Percentiles rank a stretch among this genome's conserved stretches.
phyloP scores from a whole-genome alignment of 371 early-diverging fungal species.

The Mucor velutinosus region DNA sequence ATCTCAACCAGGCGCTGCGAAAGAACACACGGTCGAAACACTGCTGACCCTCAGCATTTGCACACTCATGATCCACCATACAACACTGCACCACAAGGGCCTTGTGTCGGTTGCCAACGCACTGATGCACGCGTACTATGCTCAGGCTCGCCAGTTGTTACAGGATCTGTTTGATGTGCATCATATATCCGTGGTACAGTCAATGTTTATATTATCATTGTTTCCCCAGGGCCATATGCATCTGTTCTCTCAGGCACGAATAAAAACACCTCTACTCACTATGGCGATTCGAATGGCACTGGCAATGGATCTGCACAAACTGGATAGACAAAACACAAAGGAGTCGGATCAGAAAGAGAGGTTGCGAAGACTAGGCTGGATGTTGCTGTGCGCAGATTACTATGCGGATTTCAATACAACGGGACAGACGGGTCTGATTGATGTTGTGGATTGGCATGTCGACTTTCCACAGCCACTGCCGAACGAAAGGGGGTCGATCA shows the following conservation, averaged over 20 bases:
- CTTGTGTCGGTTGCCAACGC: slow-evolving; percentile 26
- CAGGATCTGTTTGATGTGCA: slow-evolving; percentile 48
- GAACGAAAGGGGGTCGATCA: slow-evolving; percentile 17
- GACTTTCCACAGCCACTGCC: slow-evolving; percentile 43
- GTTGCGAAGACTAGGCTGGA: slow-evolving; percentile 45
- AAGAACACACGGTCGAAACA: slow-evolving; percentile 32
- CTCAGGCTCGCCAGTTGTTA: slow-evolving; percentile 40
- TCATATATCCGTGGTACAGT: slow-evolving; percentile 43
- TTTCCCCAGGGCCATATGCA: slow-evolving; percentile 41
- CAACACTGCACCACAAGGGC: slow-evolving; percentile 29
- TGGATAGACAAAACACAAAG: slow-evolving; percentile 27
- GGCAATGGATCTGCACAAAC: slow-evolving; percentile 40
- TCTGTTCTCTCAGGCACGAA: slow-evolving; percentile 35
- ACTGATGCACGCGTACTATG: slow-evolving; percentile 37
- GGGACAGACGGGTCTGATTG: slow-evolving; percentile 35
- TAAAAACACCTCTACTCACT: slow-evolving; percentile 24
- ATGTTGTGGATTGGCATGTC: slow-evolving; percentile 44
- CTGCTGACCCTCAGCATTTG: slow-evolving; percentile 43
- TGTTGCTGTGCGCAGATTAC: slow-evolving; percentile 47
- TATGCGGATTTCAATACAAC: slow-evolving; percentile 41
- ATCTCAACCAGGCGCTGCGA: slow-evolving; percentile 32
- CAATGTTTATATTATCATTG: slow-evolving; percentile 43
- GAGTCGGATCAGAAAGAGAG: slow-evolving; percentile 37
- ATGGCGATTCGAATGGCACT: slow-evolving; percentile 38
- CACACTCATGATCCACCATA: slow-evolving; percentile 43